Conservation (phyloP, 2,329 filamentous ascomycete species). For the Paraphoma sp. region DNA sequence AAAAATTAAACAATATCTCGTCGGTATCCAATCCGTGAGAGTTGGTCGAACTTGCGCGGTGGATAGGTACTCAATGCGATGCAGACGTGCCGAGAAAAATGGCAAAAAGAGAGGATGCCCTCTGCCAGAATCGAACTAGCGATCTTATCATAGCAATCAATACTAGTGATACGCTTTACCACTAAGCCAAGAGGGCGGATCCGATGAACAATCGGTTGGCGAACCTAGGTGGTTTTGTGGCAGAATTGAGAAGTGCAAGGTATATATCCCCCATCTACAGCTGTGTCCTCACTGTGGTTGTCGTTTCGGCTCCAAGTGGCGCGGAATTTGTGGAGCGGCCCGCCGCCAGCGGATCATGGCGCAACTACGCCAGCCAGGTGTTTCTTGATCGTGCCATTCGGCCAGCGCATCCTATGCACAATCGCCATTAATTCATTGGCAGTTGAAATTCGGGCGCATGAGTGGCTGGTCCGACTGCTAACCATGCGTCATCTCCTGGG, state of each 20-base stretch:
- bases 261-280: conserved; percentile 4
- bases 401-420: not conserved
- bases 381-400: not conserved
- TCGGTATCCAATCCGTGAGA: no score
- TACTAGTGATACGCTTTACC: conserved; percentile 43
- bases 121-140: conserved; percentile 38
- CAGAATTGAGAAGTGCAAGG: not conserved
- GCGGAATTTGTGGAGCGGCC: not conserved
- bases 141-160: conserved; percentile 34
- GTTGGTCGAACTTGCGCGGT: no score
- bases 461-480: not conserved
- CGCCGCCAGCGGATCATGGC: not conserved
- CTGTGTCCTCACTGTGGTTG: no score
- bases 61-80: not conserved
- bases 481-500: conserved; percentile 7
- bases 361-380: not conserved
- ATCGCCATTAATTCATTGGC: not conserved
- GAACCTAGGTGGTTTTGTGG: conserved; percentile 1
- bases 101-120: conserved; percentile 18
- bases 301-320: not conserved
- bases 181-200: conserved; percentile 37
- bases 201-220: conserved; percentile 13
- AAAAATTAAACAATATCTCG: not conserved
- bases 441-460: not conserved
- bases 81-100: not conserved